Conservation (phyloP, 2,329 filamentous ascomycete species). For the Colletotrichum zoysiae region DNA sequence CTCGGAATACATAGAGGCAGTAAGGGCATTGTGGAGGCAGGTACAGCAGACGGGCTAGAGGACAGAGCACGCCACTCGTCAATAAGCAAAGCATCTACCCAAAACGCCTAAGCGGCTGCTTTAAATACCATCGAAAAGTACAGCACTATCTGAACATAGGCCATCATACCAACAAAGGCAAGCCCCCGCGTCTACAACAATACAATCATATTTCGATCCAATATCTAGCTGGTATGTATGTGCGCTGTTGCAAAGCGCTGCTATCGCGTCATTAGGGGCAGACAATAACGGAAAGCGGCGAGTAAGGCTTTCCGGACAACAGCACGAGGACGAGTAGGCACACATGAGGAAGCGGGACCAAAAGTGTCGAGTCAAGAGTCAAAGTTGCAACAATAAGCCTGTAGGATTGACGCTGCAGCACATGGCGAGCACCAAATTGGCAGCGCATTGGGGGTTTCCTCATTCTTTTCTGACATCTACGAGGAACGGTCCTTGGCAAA, state of each 20-base stretch:
- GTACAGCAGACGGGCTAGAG: too few species aligned
- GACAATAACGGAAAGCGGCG: not conserved
- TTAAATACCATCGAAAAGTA: not conserved
- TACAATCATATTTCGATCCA: too few species aligned
- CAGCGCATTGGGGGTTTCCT: constrained; percentile 4
- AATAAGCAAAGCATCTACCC: not conserved
- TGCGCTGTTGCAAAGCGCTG: not conserved
- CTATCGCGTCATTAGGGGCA: not conserved
- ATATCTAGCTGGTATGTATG: too few species aligned
- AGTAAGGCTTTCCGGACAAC: not conserved
- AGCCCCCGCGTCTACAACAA: too few species aligned
- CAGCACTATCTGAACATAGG: not conserved
- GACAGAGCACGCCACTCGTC: not conserved
- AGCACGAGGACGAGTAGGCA: not conserved
- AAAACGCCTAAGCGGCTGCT: not conserved
- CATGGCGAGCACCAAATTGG: not conserved
- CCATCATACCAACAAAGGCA: too few species aligned
- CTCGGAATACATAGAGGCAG: not conserved
- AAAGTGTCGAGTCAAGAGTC: too few species aligned
- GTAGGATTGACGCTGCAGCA: not conserved
- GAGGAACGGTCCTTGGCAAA: constrained; percentile 67
- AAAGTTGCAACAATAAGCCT: too few species aligned
- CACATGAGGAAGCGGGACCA: not conserved
- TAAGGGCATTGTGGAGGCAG: not conserved
- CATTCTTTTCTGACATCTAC: constrained; percentile 5